Evolutionary conservation across 306 rosid genomes (phyloP), one percentile per base, ranked within the genome.

Genomic region (Erythrophleum fordii): DNA sequence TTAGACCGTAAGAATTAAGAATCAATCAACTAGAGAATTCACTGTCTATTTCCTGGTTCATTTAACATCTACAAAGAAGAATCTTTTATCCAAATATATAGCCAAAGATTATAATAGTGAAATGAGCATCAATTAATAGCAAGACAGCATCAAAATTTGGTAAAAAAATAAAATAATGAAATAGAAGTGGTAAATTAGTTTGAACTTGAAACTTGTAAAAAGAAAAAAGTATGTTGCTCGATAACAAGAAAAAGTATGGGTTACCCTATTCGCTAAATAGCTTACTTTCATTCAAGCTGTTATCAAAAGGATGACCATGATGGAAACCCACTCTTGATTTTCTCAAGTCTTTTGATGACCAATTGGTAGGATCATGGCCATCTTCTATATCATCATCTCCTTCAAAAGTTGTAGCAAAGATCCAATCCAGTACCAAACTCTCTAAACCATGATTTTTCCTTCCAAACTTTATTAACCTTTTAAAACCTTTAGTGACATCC

Each of bases 341-440:
- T 89, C 97, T 92, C 74, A 88, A 87, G 86, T 96, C 99, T 81
- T 96, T 98, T 37, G 92, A 93, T 65, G 93, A 93, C 77, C 92
- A 84, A 55, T 90, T 92, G 79, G 93, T 93, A 72, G 75, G 90
- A 92, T 96, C 99, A 64, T 94, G 92, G 51, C 94, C 91, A 78
- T 96, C 99, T 86, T 96, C 99, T 13, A 88, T 84, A 77, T 96
- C 98, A 88, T 96, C 99, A 71, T 96, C 99, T 79, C 99, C 99
- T 83, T 96, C 99, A 64, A 98, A 96, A 75, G 99, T 96, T n/a
- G 99, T 93, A 61, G 91, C 99, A 74, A 98, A 96, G 69, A 96
- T 87, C 98, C 99, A 96, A 81, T 96, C 99, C 52, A 56, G 73
- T 13, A 76, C 89, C 80, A 85, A 85, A 83, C 82, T 91, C 73